Evolutionary conservation across 192 early-diverging fungal genomes (phyloP).

Genomic region (Backusella tuberculispora): DNA sequence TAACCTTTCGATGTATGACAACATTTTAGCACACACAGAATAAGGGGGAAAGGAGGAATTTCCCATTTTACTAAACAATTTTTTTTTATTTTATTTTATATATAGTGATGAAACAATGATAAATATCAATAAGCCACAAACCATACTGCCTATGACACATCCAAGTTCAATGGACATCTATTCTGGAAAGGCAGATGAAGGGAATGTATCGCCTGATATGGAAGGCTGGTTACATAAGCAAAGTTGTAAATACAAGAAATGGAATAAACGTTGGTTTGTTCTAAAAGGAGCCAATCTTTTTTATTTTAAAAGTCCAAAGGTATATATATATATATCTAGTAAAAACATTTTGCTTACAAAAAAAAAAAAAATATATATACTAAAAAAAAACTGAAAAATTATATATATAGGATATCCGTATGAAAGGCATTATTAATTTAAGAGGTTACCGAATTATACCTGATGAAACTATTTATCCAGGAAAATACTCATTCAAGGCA

Average conservation of each 20-base stretch:
- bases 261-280: slow-evolving; percentile 62
- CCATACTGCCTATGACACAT: slow-evolving; percentile 12
- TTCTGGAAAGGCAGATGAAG: background rate
- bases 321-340: too few species aligned
- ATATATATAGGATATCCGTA: slow-evolving; percentile 40
- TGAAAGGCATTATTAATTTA: slow-evolving; percentile 63
- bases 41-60: background rate
- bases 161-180: slow-evolving; percentile 11
- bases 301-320: slow-evolving; percentile 56
- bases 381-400: background rate
- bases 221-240: slow-evolving; percentile 60
- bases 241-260: slow-evolving; percentile 53
- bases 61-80: background rate
- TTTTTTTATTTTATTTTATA: background rate
- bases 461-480: slow-evolving; percentile 59
- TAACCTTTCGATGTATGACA: slow-evolving; percentile 3
- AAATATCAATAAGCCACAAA: background rate
- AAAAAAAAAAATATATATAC: background rate
- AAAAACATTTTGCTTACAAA: too few species aligned
- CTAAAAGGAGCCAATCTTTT: slow-evolving; percentile 56
- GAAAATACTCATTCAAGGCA: slow-evolving; percentile 66
- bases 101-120: slow-evolving; percentile 10
- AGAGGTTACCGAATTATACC: slow-evolving; percentile 61
- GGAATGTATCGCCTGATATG: slow-evolving; percentile 46
- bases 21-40: background rate